phyloP scores from a whole-genome alignment of 108 stramenopile species.

The Fragilaria crotonensis region DNA sequence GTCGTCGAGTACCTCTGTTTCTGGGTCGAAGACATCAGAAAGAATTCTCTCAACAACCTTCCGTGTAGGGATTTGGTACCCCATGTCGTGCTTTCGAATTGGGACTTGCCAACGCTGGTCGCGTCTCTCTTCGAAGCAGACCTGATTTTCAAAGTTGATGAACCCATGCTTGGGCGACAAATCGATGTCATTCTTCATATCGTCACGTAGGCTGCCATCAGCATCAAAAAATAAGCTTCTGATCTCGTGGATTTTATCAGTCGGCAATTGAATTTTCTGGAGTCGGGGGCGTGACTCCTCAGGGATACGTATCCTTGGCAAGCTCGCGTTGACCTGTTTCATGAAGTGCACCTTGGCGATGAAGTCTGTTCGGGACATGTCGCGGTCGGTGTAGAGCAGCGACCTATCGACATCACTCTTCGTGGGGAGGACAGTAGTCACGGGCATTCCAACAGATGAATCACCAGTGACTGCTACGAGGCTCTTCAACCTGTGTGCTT shows the following conservation, averaged over 20 bases:
- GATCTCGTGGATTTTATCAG: conserved; percentile 7
- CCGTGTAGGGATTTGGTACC: not conserved
- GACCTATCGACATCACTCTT: conserved; percentile 1
- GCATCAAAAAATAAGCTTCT: conserved; percentile 18
- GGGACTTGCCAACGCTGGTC: conserved; percentile 29
- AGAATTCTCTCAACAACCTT: conserved; percentile 11
- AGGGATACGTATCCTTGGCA: conserved; percentile 4
- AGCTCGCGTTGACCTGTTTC: conserved; percentile 13
- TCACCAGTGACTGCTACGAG: no score
- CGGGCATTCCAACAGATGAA: no score
- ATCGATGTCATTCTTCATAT: conserved; percentile 11
- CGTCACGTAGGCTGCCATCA: conserved; percentile 13
- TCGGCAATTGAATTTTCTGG: not conserved
- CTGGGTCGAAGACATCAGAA: conserved; percentile 1
- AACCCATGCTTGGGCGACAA: conserved; percentile 12
- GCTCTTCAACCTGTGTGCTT: not conserved
- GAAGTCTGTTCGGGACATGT: conserved; percentile 15
- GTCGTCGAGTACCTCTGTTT: conserved; percentile 15
- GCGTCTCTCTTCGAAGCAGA: not conserved
- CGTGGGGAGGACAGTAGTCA: not conserved
- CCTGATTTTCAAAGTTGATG: conserved; percentile 19
- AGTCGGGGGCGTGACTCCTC: conserved; percentile 13
- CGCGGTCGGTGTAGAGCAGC: conserved; percentile 2
- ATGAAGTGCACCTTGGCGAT: conserved; percentile 2
- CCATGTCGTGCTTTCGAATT: conserved; percentile 5